Conservation (phyloP, 768 basidiomycete genomes). For the Solioccasus polychromus region DNA sequence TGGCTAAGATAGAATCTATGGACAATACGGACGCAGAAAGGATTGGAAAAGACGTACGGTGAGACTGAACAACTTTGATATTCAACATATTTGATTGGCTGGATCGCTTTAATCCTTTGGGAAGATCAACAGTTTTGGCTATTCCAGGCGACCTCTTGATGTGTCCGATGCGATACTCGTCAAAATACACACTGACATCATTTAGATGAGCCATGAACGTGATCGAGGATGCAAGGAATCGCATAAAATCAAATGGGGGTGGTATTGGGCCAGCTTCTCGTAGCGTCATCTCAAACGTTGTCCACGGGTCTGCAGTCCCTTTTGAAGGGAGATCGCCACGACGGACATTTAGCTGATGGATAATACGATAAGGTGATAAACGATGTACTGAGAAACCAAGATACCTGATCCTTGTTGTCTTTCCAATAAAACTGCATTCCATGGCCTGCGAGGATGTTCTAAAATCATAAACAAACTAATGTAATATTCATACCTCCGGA, state of each 20-base stretch:
- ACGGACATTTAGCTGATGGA: constrained; percentile 69
- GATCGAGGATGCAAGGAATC: constrained; percentile 87
- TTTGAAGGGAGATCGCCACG: constrained; percentile 59
- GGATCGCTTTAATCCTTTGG: constrained; percentile 51
- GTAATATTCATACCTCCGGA: constrained; percentile 57
- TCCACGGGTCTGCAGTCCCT: constrained; percentile 56
- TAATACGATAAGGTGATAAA: constrained; percentile 3
- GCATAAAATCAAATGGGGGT: constrained; percentile 78
- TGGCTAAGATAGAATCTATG: constrained; percentile 36
- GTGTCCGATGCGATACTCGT: constrained; percentile 68
- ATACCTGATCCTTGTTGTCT: constrained; percentile 83
- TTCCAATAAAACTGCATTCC: constrained; percentile 99
- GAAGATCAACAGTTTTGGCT: constrained; percentile 49
- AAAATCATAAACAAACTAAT: neutral
- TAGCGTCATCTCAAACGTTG: constrained; percentile 85
- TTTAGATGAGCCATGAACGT: constrained; percentile 86
- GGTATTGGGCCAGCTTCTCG: constrained; percentile 81
- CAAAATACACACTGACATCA: constrained; percentile 78
- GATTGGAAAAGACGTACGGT: constrained; percentile 43
- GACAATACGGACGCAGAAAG: neutral
- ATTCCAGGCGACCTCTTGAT: constrained; percentile 61
- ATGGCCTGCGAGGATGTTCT: constrained; percentile 44
- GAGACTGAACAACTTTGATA: constrained; percentile 58
- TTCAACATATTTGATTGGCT: constrained; percentile 67
- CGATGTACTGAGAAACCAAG: neutral